phyloP scores from a whole-genome alignment of 129 eudicot genomes.

The Pulicaria dysenterica region DNA sequence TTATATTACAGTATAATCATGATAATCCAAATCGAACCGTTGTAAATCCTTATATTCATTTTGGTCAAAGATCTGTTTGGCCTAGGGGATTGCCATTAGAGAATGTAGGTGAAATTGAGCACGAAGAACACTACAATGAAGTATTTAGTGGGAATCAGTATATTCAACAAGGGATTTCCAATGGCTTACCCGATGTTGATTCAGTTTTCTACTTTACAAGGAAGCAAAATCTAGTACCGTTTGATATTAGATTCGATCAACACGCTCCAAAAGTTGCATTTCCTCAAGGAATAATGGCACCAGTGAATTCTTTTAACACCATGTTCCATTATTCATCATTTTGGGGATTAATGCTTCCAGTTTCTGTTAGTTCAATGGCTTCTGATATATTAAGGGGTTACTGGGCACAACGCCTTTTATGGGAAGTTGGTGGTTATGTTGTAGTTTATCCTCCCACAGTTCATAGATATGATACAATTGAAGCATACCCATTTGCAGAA shows the following conservation, averaged over 20 bases:
- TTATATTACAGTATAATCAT: slow-evolving; percentile 71
- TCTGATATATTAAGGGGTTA: slow-evolving; percentile 91
- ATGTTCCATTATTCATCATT: slow-evolving; percentile 82
- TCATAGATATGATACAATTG: slow-evolving; percentile 61
- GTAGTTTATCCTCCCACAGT: slow-evolving; percentile 93
- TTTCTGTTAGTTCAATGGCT: slow-evolving; percentile 92
- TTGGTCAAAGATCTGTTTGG: slow-evolving; percentile 95
- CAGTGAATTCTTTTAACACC: slow-evolving; percentile 86
- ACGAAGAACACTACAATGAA: slow-evolving; percentile 76
- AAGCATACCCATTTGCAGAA: slow-evolving; percentile 84
- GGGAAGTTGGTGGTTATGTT: slow-evolving; percentile 95
- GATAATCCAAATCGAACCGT: slow-evolving; percentile 76
- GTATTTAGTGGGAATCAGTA: slow-evolving; percentile 80
- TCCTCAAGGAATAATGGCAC: slow-evolving; percentile 92
- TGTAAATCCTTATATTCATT: slow-evolving; percentile 90
- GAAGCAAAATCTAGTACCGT: slow-evolving; percentile 64
- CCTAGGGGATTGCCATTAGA: slow-evolving; percentile 93
- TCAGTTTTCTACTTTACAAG: slow-evolving; percentile 91
- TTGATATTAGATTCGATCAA: slow-evolving; percentile 78
- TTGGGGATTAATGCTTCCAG: slow-evolving; percentile 95
- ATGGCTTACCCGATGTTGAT: slow-evolving; percentile 96
- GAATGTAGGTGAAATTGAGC: slow-evolving; percentile 83
- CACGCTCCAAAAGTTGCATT: slow-evolving; percentile 89
- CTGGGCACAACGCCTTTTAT: slow-evolving; percentile 88
- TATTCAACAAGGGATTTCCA: slow-evolving; percentile 91